Conservation (phyloP, 2,329 filamentous ascomycete genomes). For the Bipolaris sorokiniana region DNA sequence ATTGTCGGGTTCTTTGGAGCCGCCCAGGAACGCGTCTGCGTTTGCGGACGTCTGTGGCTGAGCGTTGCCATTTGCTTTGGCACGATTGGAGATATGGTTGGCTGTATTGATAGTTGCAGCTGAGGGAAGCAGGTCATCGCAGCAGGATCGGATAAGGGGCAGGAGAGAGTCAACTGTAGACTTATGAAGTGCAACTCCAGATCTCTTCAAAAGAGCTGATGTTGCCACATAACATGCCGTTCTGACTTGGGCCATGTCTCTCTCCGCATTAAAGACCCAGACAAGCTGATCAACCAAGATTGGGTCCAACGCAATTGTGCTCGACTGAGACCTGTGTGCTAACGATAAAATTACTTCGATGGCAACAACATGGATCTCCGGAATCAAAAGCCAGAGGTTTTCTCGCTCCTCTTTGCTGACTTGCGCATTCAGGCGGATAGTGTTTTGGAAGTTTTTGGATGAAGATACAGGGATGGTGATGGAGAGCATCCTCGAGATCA, state of each 20-base stretch:
- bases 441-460: constrained; percentile 46
- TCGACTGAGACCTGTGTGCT: constrained; percentile 63
- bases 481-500: constrained; percentile 72
- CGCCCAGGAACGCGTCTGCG: constrained; percentile 72
- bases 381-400: constrained; percentile 74
- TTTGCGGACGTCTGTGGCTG: constrained; percentile 59
- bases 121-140: constrained; percentile 70
- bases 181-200: constrained; percentile 72
- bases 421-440: constrained; percentile 70
- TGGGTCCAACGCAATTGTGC: constrained; percentile 65
- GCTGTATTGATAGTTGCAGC: constrained; percentile 45
- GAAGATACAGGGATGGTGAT: constrained; percentile 61
- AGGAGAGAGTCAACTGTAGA: constrained; percentile 67
- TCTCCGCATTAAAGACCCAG: constrained; percentile 69
- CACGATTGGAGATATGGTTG: constrained; percentile 49
- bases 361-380: constrained; percentile 75
- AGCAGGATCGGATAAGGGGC: constrained; percentile 70
- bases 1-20: constrained; percentile 40
- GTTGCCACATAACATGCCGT: constrained; percentile 66
- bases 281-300: constrained; percentile 73
- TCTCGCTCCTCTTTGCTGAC: constrained; percentile 82
- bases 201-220: constrained; percentile 62
- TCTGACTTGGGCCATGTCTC: constrained; percentile 61
- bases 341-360: constrained; percentile 67
- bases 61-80: constrained; percentile 49